Percentiles rank a stretch among this genome's conserved stretches.
Evolutionary conservation across 2,329 filamentous ascomycete genomes (phyloP).

Genomic region (Fusarium irregulare): DNA sequence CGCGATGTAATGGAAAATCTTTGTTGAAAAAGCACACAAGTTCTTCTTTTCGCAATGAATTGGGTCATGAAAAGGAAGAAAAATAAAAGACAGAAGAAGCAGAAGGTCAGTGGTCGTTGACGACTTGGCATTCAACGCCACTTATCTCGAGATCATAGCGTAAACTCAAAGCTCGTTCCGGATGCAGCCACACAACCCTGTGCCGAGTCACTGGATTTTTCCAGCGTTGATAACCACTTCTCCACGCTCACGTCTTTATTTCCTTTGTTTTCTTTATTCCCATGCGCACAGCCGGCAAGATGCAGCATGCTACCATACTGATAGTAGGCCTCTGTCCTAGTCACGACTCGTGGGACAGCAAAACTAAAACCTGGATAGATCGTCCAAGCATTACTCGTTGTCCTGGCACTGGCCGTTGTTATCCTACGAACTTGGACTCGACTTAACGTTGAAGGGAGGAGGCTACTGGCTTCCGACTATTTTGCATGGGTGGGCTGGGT

Average conservation of each 20-base stretch:
- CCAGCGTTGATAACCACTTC: background rate
- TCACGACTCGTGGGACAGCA: too few relatives aligned
- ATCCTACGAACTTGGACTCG: constrained; percentile 8
- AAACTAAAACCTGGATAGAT: background rate
- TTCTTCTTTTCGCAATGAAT: too few relatives aligned
- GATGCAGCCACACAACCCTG: too few relatives aligned
- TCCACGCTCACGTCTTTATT: too few relatives aligned
- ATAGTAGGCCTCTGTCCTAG: background rate
- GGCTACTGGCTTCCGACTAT: background rate
- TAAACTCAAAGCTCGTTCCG: background rate
- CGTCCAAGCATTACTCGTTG: background rate
- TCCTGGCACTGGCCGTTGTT: background rate
- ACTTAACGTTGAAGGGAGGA: background rate
- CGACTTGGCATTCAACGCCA: background rate
- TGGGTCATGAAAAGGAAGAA: too few relatives aligned
- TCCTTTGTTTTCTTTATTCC: background rate
- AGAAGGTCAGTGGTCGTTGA: background rate
- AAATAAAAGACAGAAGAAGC: too few relatives aligned
- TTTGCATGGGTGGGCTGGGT: constrained; percentile 9
- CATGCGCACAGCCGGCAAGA: background rate
- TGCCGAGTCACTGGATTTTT: background rate
- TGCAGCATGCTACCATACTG: background rate
- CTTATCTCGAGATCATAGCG: background rate
- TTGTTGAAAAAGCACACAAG: too few relatives aligned
- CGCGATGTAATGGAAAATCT: too few relatives aligned